Evolutionary conservation across 176 grass and related monocot genomes (phyloP).

Genomic region (Eleusine indica): DNA sequence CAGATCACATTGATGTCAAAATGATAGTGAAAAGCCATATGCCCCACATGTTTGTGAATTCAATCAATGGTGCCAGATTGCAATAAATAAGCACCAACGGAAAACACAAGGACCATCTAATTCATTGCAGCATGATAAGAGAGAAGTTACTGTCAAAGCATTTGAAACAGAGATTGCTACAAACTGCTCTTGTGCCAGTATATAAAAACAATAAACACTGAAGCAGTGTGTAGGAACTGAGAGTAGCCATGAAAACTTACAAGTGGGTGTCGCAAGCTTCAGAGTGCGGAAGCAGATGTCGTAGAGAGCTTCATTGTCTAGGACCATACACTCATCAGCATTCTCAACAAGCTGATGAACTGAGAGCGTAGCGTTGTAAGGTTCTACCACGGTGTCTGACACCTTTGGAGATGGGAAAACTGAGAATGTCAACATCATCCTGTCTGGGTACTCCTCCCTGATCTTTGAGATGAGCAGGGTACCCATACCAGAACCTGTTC

Average conservation of each 20-base stretch:
- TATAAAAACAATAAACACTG: constrained; percentile 17
- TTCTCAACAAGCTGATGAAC: constrained; percentile 76
- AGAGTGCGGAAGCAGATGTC: constrained; percentile 74
- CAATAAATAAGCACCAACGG: constrained; percentile 1
- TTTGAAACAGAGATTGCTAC: background rate
- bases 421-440: constrained; percentile 72
- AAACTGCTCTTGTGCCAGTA: background rate
- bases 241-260: constrained; percentile 43
- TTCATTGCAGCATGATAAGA: constrained; percentile 3
- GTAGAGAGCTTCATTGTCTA: constrained; percentile 71
- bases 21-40: background rate
- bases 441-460: constrained; percentile 73
- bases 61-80: constrained; percentile 7
- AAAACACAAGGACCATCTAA: constrained; percentile 16
- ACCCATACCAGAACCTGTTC: constrained; percentile 72
- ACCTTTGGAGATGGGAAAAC: constrained; percentile 73
- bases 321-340: constrained; percentile 72
- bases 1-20: background rate
- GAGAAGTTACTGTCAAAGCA: background rate
- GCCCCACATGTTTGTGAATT: constrained; percentile 5
- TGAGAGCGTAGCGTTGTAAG: constrained; percentile 68
- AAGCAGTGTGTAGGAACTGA: background rate
- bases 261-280: constrained; percentile 62
- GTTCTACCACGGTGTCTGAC: constrained; percentile 69
- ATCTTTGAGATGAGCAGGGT: constrained; percentile 78